Evolutionary conservation across 192 early-diverging fungal species (phyloP).

Genomic region (Linnemannia hyalina): DNA sequence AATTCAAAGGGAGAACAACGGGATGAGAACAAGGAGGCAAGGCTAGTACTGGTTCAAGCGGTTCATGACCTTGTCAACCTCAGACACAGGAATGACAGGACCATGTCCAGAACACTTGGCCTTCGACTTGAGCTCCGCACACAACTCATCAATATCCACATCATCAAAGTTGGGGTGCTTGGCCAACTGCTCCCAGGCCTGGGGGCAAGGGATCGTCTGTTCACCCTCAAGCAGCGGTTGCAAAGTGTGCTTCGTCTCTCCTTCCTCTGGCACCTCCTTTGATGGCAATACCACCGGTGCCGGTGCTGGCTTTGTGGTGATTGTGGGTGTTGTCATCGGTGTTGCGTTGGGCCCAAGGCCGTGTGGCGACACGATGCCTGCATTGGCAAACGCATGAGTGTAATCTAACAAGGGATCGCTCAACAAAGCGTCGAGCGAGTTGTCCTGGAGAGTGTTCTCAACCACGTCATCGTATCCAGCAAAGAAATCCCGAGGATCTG

Average conservation of each 20-base stretch:
- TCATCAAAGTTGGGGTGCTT: constrained; percentile 72
- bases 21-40: background rate
- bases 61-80: constrained; percentile 54
- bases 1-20: background rate
- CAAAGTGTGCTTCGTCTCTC: background rate
- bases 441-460: constrained; percentile 13
- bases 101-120: constrained; percentile 71
- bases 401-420: constrained; percentile 44
- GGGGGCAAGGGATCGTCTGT: constrained; percentile 58
- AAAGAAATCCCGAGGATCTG: constrained; percentile 36
- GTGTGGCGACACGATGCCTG: background rate
- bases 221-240: constrained; percentile 30
- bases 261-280: background rate
- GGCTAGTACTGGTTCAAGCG: constrained; percentile 41
- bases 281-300: background rate
- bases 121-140: constrained; percentile 64
- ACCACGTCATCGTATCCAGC: constrained; percentile 30
- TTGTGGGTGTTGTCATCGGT: background rate
- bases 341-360: background rate
- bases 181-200: constrained; percentile 68
- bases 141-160: constrained; percentile 66
- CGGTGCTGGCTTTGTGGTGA: background rate
- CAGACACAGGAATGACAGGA: constrained; percentile 63
- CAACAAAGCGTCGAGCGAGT: constrained; percentile 20
- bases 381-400: constrained; percentile 22